Evolutionary conservation across 225 moss, liverwort and hornwort genomes (phyloP).

Genomic region (Straminergon stramineum): DNA sequence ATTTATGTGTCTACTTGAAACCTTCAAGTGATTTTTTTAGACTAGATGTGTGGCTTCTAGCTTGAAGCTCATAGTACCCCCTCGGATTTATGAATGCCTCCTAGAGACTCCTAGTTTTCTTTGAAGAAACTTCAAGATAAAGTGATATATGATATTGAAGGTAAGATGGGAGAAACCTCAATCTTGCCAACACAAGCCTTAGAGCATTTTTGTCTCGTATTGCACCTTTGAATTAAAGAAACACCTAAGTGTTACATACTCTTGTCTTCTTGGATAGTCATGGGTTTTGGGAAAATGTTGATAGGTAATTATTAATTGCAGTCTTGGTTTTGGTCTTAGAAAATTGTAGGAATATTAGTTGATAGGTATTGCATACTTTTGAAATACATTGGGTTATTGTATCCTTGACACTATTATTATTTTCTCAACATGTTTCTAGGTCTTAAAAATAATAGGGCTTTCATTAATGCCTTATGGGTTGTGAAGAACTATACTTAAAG

Average conservation of each 20-base stretch:
- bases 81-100: neutral
- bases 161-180: neutral
- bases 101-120: accelerated
- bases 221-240: neutral
- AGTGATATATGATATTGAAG: neutral
- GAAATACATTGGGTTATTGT: neutral
- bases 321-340: too few species aligned
- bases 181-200: neutral
- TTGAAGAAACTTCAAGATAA: neutral
- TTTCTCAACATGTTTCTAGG: neutral
- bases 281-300: neutral
- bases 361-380: neutral
- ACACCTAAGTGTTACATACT: neutral
- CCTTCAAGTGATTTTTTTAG: too few species aligned
- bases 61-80: neutral
- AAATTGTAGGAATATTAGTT: accelerated
- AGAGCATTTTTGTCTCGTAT: neutral
- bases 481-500: neutral
- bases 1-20: too few species aligned
- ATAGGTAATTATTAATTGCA: neutral
- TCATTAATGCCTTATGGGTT: too few species aligned
- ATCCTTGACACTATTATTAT: neutral
- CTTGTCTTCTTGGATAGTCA: neutral
- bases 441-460: neutral
- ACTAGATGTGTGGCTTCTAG: too few species aligned